Percentiles rank a stretch among this genome's conserved stretches.
Conservation (phyloP, 2,329 filamentous ascomycete genomes). For the Neofusicoccum parvum region DNA sequence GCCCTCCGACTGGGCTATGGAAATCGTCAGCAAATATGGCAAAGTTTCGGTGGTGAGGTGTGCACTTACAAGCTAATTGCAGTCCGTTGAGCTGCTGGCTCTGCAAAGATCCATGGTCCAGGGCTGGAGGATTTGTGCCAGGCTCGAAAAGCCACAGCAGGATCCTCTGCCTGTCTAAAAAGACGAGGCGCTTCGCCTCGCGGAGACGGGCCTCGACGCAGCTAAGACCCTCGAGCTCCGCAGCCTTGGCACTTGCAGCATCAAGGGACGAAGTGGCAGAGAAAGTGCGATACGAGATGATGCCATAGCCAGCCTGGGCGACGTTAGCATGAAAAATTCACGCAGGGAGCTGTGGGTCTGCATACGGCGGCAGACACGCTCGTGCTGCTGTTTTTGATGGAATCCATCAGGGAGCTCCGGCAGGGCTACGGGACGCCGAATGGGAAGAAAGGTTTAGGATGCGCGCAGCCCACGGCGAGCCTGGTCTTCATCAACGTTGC, state of each 20-base stretch:
- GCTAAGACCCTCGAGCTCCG: conserved; percentile 7
- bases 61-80: not conserved
- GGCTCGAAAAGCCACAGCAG: conserved; percentile 23
- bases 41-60: not conserved
- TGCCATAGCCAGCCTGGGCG: conserved; percentile 9
- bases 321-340: not conserved
- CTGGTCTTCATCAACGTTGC: conserved; percentile 25
- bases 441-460: conserved; percentile 16
- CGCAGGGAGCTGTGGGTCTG: not conserved
- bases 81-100: conserved; percentile 17
- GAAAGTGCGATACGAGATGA: conserved; percentile 15
- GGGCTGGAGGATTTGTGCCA: not conserved
- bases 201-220: conserved; percentile 19
- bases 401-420: conserved; percentile 16
- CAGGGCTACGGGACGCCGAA: conserved; percentile 22
- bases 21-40: conserved; percentile 26
- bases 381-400: conserved; percentile 17
- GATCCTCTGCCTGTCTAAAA: conserved; percentile 10
- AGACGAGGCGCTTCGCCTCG: conserved; percentile 12
- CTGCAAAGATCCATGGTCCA: conserved; percentile 18
- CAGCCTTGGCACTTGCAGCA: not conserved
- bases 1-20: conserved; percentile 32
- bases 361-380: conserved; percentile 18
- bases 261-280: not conserved
- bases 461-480: conserved; percentile 5